Percentiles rank a stretch among this genome's conserved stretches.
Conservation (phyloP, 192 early-diverging fungal species). For the Coemansia sp. region DNA sequence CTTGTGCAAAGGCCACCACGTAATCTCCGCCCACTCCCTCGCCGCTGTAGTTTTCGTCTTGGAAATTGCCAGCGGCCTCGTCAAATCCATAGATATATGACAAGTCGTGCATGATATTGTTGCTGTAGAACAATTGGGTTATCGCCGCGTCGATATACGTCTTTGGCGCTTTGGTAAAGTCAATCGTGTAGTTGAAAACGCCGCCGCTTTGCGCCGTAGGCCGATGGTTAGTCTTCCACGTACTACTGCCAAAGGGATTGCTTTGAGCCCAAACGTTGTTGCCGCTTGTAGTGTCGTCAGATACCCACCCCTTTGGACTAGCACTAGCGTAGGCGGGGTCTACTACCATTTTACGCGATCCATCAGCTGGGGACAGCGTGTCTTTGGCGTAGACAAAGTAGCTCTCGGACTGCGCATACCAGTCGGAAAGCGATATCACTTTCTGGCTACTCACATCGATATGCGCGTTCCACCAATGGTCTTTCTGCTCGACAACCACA, state of each 20-base stretch:
- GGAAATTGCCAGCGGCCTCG: conserved; percentile 93
- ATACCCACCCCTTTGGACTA: conserved; percentile 64
- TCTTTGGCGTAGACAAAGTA: conserved; percentile 85
- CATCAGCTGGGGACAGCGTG: conserved; percentile 74
- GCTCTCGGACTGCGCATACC: conserved; percentile 70
- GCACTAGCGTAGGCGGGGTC: conserved; percentile 70
- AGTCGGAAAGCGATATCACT: conserved; percentile 74
- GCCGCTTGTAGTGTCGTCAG: conserved; percentile 67
- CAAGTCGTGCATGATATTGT: conserved; percentile 91
- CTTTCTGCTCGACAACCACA: conserved; percentile 73
- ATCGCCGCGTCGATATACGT: conserved; percentile 80
- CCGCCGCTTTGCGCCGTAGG: conserved; percentile 50
- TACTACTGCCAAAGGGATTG: conserved; percentile 68
- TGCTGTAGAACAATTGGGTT: conserved; percentile 90
- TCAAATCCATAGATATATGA: conserved; percentile 88
- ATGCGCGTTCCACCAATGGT: conserved; percentile 81
- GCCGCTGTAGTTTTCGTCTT: conserved; percentile 78
- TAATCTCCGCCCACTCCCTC: conserved; percentile 76
- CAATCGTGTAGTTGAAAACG: conserved; percentile 74
- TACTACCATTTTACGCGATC: conserved; percentile 55
- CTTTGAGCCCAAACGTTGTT: conserved; percentile 93
- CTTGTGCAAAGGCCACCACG: conserved; percentile 90
- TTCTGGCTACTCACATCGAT: conserved; percentile 62
- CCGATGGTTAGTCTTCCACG: conserved; percentile 76
- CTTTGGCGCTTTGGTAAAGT: conserved; percentile 64